A percentile compares a stretch with the other conserved stretches of the same genome.
phyloP scores from a whole-genome alignment of 306 rosid species.

The Pyrus pyrifolia region DNA sequence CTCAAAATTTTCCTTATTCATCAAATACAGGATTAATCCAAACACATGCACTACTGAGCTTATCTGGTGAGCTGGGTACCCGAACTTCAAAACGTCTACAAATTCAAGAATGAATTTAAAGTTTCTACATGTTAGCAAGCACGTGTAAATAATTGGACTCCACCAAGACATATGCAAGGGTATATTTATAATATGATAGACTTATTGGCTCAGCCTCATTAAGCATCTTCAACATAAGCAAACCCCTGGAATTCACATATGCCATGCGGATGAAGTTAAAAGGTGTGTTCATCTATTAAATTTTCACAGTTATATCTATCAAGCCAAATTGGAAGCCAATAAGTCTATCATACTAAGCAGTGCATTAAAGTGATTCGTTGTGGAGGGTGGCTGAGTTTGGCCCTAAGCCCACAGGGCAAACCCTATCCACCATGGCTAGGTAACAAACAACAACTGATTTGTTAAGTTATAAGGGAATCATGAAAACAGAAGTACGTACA shows the following conservation, averaged over 20 bases:
- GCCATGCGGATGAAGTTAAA: neutral
- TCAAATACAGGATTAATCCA: neutral
- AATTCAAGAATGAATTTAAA: neutral
- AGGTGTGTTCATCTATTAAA: neutral
- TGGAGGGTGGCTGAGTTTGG: too few relatives aligned
- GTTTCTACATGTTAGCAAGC: neutral
- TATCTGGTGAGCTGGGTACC: neutral
- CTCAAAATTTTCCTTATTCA: neutral
- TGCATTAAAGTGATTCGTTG: too few relatives aligned
- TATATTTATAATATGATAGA: neutral
- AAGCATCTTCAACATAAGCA: neutral
- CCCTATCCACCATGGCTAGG: too few relatives aligned
- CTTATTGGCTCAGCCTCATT: neutral
- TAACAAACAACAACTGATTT: too few relatives aligned
- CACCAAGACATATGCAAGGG: neutral
- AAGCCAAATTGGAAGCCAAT: neutral
- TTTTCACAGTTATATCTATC: neutral
- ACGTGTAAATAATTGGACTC: neutral
- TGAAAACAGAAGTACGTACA: neutral
- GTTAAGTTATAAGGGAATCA: neutral
- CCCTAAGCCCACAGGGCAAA: too few relatives aligned
- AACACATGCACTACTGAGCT: neutral
- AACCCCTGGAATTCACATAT: neutral
- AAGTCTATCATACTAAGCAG: too few relatives aligned
- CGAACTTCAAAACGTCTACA: neutral